Evolutionary conservation across 441 rosid genomes (phyloP).

Genomic region (Pelargonium citronellum): DNA sequence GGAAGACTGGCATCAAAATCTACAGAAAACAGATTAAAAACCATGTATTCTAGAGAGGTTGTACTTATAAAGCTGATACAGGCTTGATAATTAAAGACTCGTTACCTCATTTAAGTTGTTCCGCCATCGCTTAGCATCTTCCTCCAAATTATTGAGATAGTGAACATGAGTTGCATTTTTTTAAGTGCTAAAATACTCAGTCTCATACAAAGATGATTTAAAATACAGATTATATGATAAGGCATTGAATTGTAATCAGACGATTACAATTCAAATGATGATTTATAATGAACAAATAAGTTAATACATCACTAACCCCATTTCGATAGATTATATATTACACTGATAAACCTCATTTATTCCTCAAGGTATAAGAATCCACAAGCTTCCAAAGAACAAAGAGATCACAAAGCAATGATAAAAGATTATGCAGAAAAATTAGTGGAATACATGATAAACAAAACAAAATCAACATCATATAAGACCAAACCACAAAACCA

Average conservation of each 20-base stretch:
- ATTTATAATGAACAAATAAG: too few relatives aligned
- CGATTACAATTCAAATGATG: too few relatives aligned
- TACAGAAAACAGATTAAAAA: conserved; percentile 33
- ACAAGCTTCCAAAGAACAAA: too few relatives aligned
- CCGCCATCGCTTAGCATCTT: conserved; percentile 91
- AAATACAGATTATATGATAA: too few relatives aligned
- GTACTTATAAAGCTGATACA: conserved; percentile 23
- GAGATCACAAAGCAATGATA: background rate
- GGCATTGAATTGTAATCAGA: too few relatives aligned
- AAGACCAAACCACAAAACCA: too few relatives aligned
- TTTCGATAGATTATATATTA: too few relatives aligned
- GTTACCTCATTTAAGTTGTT: conserved; percentile 88
- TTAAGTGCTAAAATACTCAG: too few relatives aligned
- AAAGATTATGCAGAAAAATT: background rate
- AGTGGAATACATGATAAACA: background rate
- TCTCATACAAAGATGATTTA: too few relatives aligned
- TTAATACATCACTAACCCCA: too few relatives aligned
- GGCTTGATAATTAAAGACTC: conserved; percentile 17
- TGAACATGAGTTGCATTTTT: conserved; percentile 85
- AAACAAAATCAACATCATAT: background rate
- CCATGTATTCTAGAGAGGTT: conserved; percentile 19
- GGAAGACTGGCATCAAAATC: conserved; percentile 99
- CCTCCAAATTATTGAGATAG: conserved; percentile 96
- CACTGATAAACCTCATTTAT: too few relatives aligned
- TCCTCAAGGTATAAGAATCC: background rate